Conservation (phyloP, 257 asterid genomes). For the Leptodermis oblonga region DNA sequence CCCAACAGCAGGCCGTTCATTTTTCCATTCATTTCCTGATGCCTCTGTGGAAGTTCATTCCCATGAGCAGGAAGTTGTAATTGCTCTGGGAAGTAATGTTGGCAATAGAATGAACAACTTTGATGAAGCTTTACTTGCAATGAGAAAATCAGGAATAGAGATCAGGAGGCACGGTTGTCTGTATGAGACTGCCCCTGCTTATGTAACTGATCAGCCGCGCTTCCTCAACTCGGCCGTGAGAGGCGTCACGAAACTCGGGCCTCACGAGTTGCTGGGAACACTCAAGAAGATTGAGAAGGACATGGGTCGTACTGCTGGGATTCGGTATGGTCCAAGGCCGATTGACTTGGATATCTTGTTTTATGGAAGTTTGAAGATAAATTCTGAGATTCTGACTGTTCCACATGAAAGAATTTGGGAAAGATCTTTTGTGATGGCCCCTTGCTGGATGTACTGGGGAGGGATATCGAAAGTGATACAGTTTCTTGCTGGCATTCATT, state of each 20-base stretch:
- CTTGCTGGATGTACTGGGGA: constrained; percentile 77
- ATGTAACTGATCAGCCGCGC: constrained; percentile 87
- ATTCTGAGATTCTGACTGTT: constrained; percentile 56
- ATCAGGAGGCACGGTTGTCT: constrained; percentile 73
- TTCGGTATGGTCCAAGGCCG: constrained; percentile 90
- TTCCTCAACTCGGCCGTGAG: constrained; percentile 88
- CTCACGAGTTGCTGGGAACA: constrained; percentile 47
- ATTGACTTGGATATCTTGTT: constrained; percentile 88
- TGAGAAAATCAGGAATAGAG: constrained; percentile 72
- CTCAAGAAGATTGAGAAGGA: constrained; percentile 84
- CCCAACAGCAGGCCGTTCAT: constrained; percentile 33
- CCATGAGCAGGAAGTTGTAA: constrained; percentile 71
- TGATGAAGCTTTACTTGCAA: constrained; percentile 67
- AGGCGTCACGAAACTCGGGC: constrained; percentile 67
- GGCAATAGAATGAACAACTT: constrained; percentile 73
- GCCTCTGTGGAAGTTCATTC: constrained; percentile 57
- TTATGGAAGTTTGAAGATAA: constrained; percentile 59
- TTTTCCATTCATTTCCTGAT: constrained; percentile 41
- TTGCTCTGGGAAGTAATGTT: constrained; percentile 93
- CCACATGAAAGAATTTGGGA: constrained; percentile 95
- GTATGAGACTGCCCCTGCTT: constrained; percentile 86
- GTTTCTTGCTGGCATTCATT: constrained; percentile 61
- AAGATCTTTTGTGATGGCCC: constrained; percentile 94
- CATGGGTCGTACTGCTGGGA: constrained; percentile 84
- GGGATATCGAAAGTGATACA: constrained; percentile 45